Evolutionary conservation across 2,329 filamentous ascomycete species (phyloP), one percentile per base, ranked within the genome.

Genomic region (Ilyonectria sp.): DNA sequence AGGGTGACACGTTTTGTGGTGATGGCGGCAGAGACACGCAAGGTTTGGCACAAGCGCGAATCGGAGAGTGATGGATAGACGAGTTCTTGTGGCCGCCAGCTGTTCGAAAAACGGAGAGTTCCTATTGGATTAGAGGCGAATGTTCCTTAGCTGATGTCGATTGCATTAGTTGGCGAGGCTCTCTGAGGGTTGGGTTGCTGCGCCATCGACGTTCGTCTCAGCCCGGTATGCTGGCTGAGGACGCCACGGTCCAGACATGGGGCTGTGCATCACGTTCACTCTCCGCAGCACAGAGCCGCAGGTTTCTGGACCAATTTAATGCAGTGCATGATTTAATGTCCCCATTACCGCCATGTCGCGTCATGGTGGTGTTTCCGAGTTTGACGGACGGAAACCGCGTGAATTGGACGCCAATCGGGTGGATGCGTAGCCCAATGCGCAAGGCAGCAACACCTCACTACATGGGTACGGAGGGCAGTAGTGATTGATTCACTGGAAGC

Each of bases 391-490:
- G 8, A 15, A 47, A 33, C 54, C 43, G 31, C 44, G 44, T 49
- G 55, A 53, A 53, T 19, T 46, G 29, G 15, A 15, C 56, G 9
- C 44, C 21, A 19, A 47, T 33, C 7, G 29, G 33, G 19, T 37
- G 19, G 23, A 13, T 35, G 31, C 17, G 2, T 46, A 6, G 1
- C 23, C 21, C 31, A 8, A 59, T 26, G 33, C 21, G 29, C 56
- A 40, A 50, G 44, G 56, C 56, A 59, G 56, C 56, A 37, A 19
- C 56, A 37, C 31, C n/a, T 29, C 6, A 37, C 8, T 7, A 26
- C 26, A 33, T 31, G 44, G 43, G 11, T 47, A 31, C 4, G 15
- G n/a, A 43, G 15, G 40, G 40, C 44, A 46, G n/a, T 8, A 50
- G 49, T 19, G 17, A 52, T 31, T 10, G 29, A 19, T 52, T 52